Base-by-base conservation (phyloP, 2,329 filamentous ascomycete genomes). In the Diaporthe longicolla region DNA sequence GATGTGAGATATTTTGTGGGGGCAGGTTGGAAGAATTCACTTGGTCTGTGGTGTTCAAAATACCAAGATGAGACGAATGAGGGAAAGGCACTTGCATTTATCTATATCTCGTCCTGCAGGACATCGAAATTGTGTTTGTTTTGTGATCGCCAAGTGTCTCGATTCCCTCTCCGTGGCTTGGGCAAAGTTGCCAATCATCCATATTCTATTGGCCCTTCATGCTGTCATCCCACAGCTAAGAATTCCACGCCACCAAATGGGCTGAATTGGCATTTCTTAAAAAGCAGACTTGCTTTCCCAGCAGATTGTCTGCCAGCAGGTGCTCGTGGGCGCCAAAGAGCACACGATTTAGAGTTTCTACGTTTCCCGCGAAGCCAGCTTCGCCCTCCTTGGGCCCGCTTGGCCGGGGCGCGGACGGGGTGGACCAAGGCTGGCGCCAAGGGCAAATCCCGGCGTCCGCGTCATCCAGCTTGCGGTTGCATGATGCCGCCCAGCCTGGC, bases 401-500 rank as follows among this genome's bases (percentile, higher is more conserved):
- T 66, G 63, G 63, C 63, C 63, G 63, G 63, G 63, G 63, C 63
- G 45, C 63, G 63, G 29, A 26, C 29, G 63, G 29, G 8, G 63
- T 19, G 45, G 63, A 52, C 63, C 45, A 66, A 66, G 63, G 45
- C 63, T 66, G 26, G 45, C 45, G 63, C 63, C 63, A 66, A 66
- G 45, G 21, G 13, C 45, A 37, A 32, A 66, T 52, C 45, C 63
- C 63, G 40, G 29, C 29, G 43, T 52, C 45, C 63, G 63, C 63
- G 63, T 66, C 63, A 66, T 66, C 63, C 29, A 52, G 63, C 17
- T 21, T 40, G 45, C 63, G 21, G 45, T 7, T 52, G 29, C 63
- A 66, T 66, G 63, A 66, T 66, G 63, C 63, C 45, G 63, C 63
- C 63, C 63, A 66, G 63, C 63, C 29, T 37, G 21, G 32, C 63